Evolutionary conservation across 2,329 filamentous ascomycete species (phyloP), one percentile per base, ranked within the genome.

Genomic region (Aspergillus aculeatus): DNA sequence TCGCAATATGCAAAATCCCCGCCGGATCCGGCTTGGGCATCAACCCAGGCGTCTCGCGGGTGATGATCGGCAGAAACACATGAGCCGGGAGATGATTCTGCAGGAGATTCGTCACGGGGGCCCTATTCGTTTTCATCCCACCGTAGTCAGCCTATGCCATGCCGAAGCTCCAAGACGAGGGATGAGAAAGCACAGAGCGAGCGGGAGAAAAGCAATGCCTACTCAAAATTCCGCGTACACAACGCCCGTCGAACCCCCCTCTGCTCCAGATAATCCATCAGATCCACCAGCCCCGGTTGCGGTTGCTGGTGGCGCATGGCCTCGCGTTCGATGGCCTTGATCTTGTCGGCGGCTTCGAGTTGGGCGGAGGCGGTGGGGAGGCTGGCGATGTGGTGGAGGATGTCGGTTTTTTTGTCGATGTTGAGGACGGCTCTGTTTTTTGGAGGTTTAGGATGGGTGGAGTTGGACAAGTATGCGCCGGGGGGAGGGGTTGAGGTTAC

Each of bases 221-320:
- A 23, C 23, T 94, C 91, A 71, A 97, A 98, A 79, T 99, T 98
- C 71, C 95, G 85, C 2, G 95, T 98, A 78, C 93, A 97, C 64
- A 98, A 92, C 16, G 86, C 94, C 75, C 96, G 95, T 66, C 81
- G 86, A 32, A 97, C 74, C 5, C 78, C 75, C 29, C 83, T 83
- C 6, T 77, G 71, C 53, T 95, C 88, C 19, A 98, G 86, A 73
- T 95, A 96, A 58, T 85, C 78, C 90, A 98, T 96, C 54, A 99
- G 82, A 29, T 82, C 75, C 1, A 83, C 77, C 3, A 98, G 85
- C 1, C 94, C 94, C 0, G 91, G 88, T 74, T 97, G 94, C 2
- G 94, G 88, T 35, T 86, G 81, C 75, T 98, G 95, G 11, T 83
- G 77, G 32, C 80, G 76, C 93, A 98, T 97, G 62, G 92, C 92